Base-by-base conservation (phyloP, 2,329 filamentous ascomycete species). In the Metarhizium brunneum region DNA sequence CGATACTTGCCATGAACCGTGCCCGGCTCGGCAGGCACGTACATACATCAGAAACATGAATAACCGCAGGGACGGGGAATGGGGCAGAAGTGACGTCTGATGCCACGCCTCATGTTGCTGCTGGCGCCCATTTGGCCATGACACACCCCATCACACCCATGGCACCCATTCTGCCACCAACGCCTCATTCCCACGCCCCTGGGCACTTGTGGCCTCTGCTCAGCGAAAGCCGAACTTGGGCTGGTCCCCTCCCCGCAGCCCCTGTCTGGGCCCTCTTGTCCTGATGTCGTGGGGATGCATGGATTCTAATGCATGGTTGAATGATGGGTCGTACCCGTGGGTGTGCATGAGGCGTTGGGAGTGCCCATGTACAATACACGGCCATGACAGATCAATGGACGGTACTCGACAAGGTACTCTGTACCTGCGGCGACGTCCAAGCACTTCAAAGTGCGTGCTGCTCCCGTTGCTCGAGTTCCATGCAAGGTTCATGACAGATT, bases 281-380 rank as follows among this genome's bases (percentile, higher is more conserved):
- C 47, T 56, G 54, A 50, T 43, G 47, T 56, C 50, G 50, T 47
- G 49, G 32, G 42, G 42, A 42, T 55, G 49, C 32, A 35, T 35
- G 32, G 32, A 35, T 35, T 35, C 25, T 25, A 25, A 25, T 25
- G 25, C n/a, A 55, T 55, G n/a, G 18, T 18, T 25, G 16, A 7
- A 2, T 45, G 42, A 45, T 45, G 18, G 42, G 42, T 45, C 42
- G 42, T 13, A 18, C 6, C 42, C 42, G 6, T 45, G 42, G 42
- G 16, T 25, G 16, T 6, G n/a, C 42, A 40, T 16, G 38, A 40
- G 42, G 42, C 42, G 42, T 45, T 45, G 42, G 18, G 18, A 45
- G 45, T 42, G 20, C 3, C 38, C 25, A 40, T 45, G 25, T 48
- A 35, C 43, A 54, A 16, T 14, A 48, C 53, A 18, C 29, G 29